A percentile compares a stretch with the other conserved stretches of the same genome.
Conservation (phyloP, 257 asterid species). For the Solanum corneliomulleri region DNA sequence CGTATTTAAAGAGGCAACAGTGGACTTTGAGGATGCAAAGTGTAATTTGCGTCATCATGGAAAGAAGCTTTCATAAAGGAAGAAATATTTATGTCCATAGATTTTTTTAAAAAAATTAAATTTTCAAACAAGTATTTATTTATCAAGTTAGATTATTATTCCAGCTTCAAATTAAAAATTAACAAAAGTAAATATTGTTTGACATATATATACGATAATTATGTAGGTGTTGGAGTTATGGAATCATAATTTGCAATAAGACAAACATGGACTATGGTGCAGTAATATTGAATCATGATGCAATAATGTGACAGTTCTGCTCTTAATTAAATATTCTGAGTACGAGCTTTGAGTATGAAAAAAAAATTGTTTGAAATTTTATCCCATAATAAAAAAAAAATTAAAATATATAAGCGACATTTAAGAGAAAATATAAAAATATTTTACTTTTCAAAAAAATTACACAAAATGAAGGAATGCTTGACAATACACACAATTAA, state of each 20-base stretch:
- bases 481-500: neutral
- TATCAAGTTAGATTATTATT: neutral
- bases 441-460: neutral
- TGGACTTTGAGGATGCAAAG: neutral
- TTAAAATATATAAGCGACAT: too few species aligned
- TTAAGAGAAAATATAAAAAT: neutral
- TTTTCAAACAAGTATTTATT: neutral
- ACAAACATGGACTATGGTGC: accelerated
- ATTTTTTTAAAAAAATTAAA: neutral
- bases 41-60: neutral
- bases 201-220: neutral
- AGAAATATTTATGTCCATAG: neutral
- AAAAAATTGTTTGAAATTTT: too few species aligned
- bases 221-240: neutral
- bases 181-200: neutral
- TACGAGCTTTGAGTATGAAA: too few species aligned
- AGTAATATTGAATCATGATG: too few species aligned
- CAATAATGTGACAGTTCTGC: accelerated
- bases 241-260: neutral
- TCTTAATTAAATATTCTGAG: accelerated
- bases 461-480: neutral
- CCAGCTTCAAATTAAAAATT: neutral
- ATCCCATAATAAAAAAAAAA: too few species aligned
- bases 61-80: neutral
- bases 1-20: neutral